Evolutionary conservation across 2,329 filamentous ascomycete species (phyloP).

Genomic region (Clarireedia paspali): DNA sequence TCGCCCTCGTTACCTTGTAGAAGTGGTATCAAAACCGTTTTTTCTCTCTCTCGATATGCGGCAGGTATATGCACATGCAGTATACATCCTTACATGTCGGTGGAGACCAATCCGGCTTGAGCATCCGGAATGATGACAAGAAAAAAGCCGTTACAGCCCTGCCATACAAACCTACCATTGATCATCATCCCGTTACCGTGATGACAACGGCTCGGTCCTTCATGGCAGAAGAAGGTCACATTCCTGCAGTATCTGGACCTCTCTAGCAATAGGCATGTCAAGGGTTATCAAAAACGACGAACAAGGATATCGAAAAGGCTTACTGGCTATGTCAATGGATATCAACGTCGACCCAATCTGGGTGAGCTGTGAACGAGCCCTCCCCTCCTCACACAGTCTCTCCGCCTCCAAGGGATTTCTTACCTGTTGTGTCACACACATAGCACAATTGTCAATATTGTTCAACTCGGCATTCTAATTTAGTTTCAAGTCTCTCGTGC

Average conservation of each 20-base stretch:
- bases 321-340: not conserved
- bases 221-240: slow-evolving; percentile 2
- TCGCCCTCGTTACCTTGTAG: not conserved
- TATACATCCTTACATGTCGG: not conserved
- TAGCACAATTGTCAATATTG: not conserved
- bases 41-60: no score
- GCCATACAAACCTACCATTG: not conserved
- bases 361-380: not conserved
- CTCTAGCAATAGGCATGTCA: not conserved
- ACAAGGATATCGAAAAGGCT: not conserved
- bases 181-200: slow-evolving; percentile 1
- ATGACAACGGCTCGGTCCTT: slow-evolving; percentile 8
- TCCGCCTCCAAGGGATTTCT: not conserved
- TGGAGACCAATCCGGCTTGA: not conserved
- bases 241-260: not conserved
- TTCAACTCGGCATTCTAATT: not conserved
- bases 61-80: no score
- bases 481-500: not conserved
- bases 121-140: not conserved
- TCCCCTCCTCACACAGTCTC: not conserved
- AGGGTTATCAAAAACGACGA: not conserved
- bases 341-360: not conserved
- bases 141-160: slow-evolving; percentile 7
- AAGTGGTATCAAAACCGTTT: not conserved
- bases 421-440: not conserved